Percentiles rank a stretch among this genome's conserved stretches.
phyloP scores from a whole-genome alignment of 2,329 filamentous ascomycete species.

The Beauveria asiatica region DNA sequence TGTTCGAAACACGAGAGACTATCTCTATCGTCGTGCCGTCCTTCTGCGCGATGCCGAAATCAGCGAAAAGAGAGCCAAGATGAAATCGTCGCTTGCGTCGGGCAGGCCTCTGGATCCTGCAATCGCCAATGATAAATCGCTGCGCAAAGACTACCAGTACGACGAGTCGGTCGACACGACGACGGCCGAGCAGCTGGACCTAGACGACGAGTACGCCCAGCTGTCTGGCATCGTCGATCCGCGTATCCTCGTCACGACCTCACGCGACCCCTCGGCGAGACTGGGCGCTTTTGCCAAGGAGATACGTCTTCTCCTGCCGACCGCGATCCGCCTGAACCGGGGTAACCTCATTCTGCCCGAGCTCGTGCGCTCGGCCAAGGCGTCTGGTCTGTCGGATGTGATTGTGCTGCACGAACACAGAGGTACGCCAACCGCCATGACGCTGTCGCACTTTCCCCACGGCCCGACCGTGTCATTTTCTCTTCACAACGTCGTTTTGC shows the following conservation, averaged over 20 bases:
- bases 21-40: conserved; percentile 84
- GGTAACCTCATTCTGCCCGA: conserved; percentile 85
- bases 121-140: conserved; percentile 76
- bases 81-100: conserved; percentile 78
- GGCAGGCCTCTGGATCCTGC: conserved; percentile 76
- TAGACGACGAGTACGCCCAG: conserved; percentile 85
- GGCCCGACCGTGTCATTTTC: conserved; percentile 75
- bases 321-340: conserved; percentile 79
- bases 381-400: conserved; percentile 74
- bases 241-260: conserved; percentile 82
- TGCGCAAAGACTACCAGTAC: conserved; percentile 86
- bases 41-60: conserved; percentile 87
- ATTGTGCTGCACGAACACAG: conserved; percentile 86
- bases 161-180: conserved; percentile 73
- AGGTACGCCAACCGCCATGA: conserved; percentile 84
- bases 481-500: conserved; percentile 84
- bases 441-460: conserved; percentile 78
- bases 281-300: conserved; percentile 91
- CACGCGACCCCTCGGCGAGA: conserved; percentile 75
- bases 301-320: conserved; percentile 74
- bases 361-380: conserved; percentile 71
- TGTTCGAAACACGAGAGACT: conserved; percentile 34
- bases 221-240: conserved; percentile 89
- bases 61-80: conserved; percentile 78
- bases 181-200: conserved; percentile 58